Evolutionary conservation across 1,139 yeast genomes (phyloP).

Genomic region (Pneumocystis jirovecii): DNA sequence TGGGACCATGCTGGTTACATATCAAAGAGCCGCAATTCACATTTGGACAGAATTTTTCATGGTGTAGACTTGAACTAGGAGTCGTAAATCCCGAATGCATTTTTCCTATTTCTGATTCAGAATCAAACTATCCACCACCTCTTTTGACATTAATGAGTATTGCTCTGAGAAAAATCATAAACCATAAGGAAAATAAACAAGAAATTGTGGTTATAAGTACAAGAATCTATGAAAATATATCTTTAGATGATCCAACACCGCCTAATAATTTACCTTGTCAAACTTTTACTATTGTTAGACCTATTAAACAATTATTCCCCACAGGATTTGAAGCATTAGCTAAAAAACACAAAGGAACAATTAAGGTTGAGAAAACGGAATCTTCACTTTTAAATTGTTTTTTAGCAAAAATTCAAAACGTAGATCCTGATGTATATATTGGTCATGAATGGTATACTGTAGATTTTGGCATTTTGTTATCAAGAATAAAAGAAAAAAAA

Average conservation of each 20-base stretch:
- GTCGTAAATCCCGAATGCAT: constrained; percentile 38
- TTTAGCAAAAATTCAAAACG: constrained; percentile 50
- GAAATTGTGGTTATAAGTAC: constrained; percentile 75
- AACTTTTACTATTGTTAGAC: constrained; percentile 56
- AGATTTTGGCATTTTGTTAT: constrained; percentile 65
- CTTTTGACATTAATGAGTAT: constrained; percentile 59
- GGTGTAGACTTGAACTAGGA: constrained; percentile 63
- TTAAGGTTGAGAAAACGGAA: constrained; percentile 57
- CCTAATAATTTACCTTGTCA: constrained; percentile 23
- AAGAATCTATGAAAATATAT: constrained; percentile 41
- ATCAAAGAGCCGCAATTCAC: constrained; percentile 48
- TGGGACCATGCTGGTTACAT: constrained; percentile 98
- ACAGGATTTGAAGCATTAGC: constrained; percentile 49
- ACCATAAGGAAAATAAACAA: constrained; percentile 55
- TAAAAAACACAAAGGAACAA: constrained; percentile 27
- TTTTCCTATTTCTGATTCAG: constrained; percentile 35
- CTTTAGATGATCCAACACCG: constrained; percentile 14
- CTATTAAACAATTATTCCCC: constrained; percentile 48
- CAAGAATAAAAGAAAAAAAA: constrained; percentile 60
- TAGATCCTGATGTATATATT: constrained; percentile 80
- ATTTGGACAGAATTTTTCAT: constrained; percentile 52
- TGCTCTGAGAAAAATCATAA: constrained; percentile 67
- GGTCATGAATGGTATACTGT: constrained; percentile 79
- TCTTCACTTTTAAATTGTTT: constrained; percentile 57
- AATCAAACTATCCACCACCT: constrained; percentile 27